Evolutionary conservation across 2,329 filamentous ascomycete genomes (phyloP).

Genomic region (Ramularia collo-cygni): DNA sequence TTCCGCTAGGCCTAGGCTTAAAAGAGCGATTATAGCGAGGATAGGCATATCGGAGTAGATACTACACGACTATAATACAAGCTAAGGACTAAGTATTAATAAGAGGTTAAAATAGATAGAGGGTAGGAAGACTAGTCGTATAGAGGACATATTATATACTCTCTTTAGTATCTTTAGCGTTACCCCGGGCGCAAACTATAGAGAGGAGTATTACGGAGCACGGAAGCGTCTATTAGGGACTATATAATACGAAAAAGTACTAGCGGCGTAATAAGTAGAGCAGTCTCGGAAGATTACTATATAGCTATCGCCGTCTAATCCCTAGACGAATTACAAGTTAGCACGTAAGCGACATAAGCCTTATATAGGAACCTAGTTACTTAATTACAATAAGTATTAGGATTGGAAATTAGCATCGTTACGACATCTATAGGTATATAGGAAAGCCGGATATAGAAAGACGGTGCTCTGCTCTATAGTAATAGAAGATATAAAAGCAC

Average conservation of each 20-base stretch:
- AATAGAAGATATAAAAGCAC: constrained; percentile 14
- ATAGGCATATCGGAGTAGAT: constrained; percentile 2
- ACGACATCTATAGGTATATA: constrained; percentile 13
- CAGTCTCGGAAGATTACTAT: constrained; percentile 1
- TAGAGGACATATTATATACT: constrained; percentile 7
- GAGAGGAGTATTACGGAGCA: constrained; percentile 1
- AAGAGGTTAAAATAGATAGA: constrained; percentile 9
- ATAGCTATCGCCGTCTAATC: constrained; percentile 11
- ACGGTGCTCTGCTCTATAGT: constrained; percentile 20
- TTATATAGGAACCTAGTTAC: constrained; percentile 9
- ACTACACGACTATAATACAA: constrained; percentile 5
- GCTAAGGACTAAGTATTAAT: background rate
- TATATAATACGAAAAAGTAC: background rate
- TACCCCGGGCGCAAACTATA: constrained; percentile 5
- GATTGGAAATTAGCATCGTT: constrained; percentile 6
- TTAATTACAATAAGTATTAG: constrained; percentile 3
- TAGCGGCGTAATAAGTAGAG: background rate
- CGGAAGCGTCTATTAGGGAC: constrained; percentile 3
- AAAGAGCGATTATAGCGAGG: background rate
- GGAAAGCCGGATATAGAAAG: constrained; percentile 21
- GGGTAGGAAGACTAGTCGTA: constrained; percentile 3
- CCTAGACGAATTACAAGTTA: constrained; percentile 10
- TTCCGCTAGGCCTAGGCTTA: background rate
- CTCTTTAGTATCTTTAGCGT: constrained; percentile 7
- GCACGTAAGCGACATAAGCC: constrained; percentile 8